These are phyloP conservation scores for Umbelopsis isabellina DNA, from an alignment of 192 early-diverging fungal species.

Conservation along the genomic window DNA sequence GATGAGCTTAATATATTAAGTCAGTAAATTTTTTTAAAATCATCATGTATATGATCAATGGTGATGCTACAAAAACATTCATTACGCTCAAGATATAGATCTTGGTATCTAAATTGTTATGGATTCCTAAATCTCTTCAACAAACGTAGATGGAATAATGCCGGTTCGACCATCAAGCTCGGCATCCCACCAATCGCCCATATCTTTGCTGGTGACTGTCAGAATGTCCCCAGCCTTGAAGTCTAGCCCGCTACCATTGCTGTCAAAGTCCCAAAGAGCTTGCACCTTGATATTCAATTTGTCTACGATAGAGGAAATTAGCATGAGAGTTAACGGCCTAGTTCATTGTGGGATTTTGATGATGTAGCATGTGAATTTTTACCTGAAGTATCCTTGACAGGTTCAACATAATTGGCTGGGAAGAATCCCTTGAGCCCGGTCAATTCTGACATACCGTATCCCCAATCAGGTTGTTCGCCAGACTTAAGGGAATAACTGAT, in stretches of 20 bases:
- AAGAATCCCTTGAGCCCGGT: slow-evolving; percentile 47
- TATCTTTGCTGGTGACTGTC: slow-evolving; percentile 55
- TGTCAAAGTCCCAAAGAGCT: slow-evolving; percentile 47
- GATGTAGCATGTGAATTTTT: not conserved
- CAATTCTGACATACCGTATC: slow-evolving; percentile 46
- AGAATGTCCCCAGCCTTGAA: slow-evolving; percentile 67
- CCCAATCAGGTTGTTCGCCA: slow-evolving; percentile 49
- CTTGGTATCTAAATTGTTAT: too few relatives aligned
- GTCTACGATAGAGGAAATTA: not conserved
- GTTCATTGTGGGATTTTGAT: not conserved
- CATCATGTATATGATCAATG: too few relatives aligned
- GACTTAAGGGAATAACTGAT: slow-evolving; percentile 39
- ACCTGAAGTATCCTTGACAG: slow-evolving; percentile 36
- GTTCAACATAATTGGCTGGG: slow-evolving; percentile 51
- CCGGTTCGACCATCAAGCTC: slow-evolving; percentile 40
- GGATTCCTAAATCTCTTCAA: slow-evolving; percentile 41
- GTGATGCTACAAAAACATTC: too few relatives aligned
- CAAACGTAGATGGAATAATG: slow-evolving; percentile 52
- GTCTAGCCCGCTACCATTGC: slow-evolving; percentile 58
- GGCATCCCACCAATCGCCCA: slow-evolving; percentile 53
- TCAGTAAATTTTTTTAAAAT: too few relatives aligned
- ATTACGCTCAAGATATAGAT: too few relatives aligned
- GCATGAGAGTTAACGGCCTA: not conserved
- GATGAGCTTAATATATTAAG: too few relatives aligned
- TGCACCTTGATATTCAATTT: slow-evolving; percentile 45